Evolutionary conservation across 495 filamentous ascomycete genomes (phyloP), one percentile per base, ranked within the genome.

Genomic region (Barbatosphaeria neglecta): DNA sequence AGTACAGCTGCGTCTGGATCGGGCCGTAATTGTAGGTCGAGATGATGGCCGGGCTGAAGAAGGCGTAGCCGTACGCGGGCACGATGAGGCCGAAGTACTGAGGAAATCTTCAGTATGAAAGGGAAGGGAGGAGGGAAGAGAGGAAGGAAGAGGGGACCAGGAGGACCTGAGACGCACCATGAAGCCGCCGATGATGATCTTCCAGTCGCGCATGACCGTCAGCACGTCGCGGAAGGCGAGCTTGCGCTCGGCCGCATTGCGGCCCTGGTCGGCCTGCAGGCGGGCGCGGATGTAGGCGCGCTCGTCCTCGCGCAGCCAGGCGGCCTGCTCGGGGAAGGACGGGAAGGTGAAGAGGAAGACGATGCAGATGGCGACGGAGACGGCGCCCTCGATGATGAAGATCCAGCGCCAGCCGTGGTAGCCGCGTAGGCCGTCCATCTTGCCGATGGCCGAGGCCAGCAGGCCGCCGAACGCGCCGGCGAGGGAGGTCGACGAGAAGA

Each of bases 381-480:
- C 56, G 0, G 72, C 31, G 10, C 90, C 90, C 66, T 95, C 90
- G 5, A 80, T 49, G 37, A 81, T 76, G 45, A 81, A 81, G 42
- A 81, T 76, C 92, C 92, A 96, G 37, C 90, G 74, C 90, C 90
- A 98, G 41, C 87, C 90, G 2, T 58, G 55, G 51, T 87, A 90
- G 27, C 80, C 81, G 22, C 76, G 62, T 19, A 88, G 59, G 10
- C 71, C 71, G 50, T 86, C 73, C 78, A 83, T 89, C 58, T 90
- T 87, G 20, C 84, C 86, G 41, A 97, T 90, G 15, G 81, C 89
- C 10, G 76, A 81, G 3, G 89, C 88, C 8, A 95, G 66, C 15
- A 94, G 67, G 10, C 88, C 87, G 33, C 88, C 88, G 51, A 95
- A 95, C 5, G 88, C 88, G 19, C 87, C 87, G 6, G 88, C 87